Evolutionary conservation across 2,329 filamentous ascomycete species (phyloP).

Genomic region (Zymoseptoria ardabiliae): DNA sequence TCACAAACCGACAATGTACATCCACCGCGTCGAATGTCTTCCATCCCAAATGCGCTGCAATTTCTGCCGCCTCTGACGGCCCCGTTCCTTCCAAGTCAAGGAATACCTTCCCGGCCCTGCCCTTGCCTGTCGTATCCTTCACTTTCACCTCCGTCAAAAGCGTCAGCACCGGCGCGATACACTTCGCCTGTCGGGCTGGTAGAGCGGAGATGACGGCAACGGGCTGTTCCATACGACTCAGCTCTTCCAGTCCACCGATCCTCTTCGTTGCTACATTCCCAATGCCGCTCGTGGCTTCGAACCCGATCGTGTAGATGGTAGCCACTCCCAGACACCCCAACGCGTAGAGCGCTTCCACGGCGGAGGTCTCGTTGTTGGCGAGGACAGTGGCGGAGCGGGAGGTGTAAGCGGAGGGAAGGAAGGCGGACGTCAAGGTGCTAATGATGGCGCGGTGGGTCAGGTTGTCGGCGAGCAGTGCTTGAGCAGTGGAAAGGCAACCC

Average conservation of each 20-base stretch:
- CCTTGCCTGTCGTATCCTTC: not conserved
- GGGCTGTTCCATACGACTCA: constrained; percentile 70
- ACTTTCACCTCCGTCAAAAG: constrained; percentile 45
- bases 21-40: constrained; percentile 72
- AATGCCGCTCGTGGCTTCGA: constrained; percentile 49
- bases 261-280: constrained; percentile 60
- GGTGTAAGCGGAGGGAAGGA: constrained; percentile 74
- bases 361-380: constrained; percentile 65
- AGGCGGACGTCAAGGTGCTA: constrained; percentile 70
- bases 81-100: constrained; percentile 64
- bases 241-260: constrained; percentile 65
- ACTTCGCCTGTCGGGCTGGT: constrained; percentile 67
- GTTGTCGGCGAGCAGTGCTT: constrained; percentile 67
- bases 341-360: constrained; percentile 71
- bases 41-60: constrained; percentile 70
- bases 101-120: constrained; percentile 57
- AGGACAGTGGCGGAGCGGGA: constrained; percentile 69
- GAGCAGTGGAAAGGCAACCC: constrained; percentile 42
- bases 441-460: constrained; percentile 80
- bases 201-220: constrained; percentile 77
- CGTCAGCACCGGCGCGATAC: constrained; percentile 70
- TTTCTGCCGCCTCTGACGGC: constrained; percentile 59
- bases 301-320: constrained; percentile 78
- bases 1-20: constrained; percentile 75
- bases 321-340: constrained; percentile 67